phyloP scores from a whole-genome alignment of 2,329 filamentous ascomycete species.

The Aureobasidium sp. region DNA sequence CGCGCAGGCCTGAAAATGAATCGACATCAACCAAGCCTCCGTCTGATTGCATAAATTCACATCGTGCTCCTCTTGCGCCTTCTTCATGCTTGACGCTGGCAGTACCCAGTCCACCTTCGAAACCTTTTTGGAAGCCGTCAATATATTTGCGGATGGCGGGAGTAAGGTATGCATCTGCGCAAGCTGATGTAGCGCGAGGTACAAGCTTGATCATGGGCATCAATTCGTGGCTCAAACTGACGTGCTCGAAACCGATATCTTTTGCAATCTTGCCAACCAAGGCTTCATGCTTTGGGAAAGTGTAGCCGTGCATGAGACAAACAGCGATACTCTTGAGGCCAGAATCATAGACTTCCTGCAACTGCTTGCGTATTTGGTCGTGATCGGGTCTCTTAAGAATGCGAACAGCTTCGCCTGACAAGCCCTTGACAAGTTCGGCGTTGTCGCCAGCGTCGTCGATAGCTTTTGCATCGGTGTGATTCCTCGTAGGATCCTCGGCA shows the following conservation, averaged over 20 bases:
- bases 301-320: conserved; percentile 87
- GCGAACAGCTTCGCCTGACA: conserved; percentile 67
- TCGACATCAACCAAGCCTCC: conserved; percentile 51
- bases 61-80: conserved; percentile 63
- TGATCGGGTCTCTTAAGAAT: conserved; percentile 57
- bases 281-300: conserved; percentile 78
- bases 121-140: conserved; percentile 68
- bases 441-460: conserved; percentile 39
- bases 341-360: conserved; percentile 59
- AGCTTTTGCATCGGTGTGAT: conserved; percentile 46
- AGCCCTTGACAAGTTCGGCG: conserved; percentile 56
- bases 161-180: conserved; percentile 72
- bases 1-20: conserved; percentile 74
- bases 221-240: conserved; percentile 70
- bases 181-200: conserved; percentile 65
- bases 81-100: conserved; percentile 61
- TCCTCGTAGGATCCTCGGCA: conserved; percentile 70
- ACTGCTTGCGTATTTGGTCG: conserved; percentile 47
- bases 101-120: conserved; percentile 70
- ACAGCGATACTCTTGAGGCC: conserved; percentile 79
- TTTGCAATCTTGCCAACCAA: conserved; percentile 66
- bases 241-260: conserved; percentile 75
- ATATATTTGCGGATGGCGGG: conserved; percentile 73
- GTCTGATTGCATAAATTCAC: conserved; percentile 93
- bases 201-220: conserved; percentile 88